Conservation (phyloP, 1,284 basidiomycete genomes). For the Vanrija sp. region DNA sequence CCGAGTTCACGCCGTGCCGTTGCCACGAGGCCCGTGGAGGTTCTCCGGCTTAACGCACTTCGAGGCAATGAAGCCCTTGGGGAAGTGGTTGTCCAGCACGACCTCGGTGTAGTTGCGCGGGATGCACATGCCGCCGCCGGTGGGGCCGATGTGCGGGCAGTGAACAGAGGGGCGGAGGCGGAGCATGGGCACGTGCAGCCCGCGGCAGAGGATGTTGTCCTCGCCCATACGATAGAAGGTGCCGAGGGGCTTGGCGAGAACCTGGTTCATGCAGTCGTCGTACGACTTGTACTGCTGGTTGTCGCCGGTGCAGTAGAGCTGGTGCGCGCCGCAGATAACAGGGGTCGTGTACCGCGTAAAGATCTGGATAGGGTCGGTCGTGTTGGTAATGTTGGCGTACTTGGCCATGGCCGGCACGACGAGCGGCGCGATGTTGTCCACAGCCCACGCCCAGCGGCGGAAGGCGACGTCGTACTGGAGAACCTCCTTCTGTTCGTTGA, state of each 20-base stretch:
- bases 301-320: conserved; percentile 19
- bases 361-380: conserved; percentile 12
- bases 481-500: conserved; percentile 8
- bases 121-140: conserved; percentile 30
- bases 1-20: too few relatives aligned
- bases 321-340: conserved; percentile 16
- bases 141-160: conserved; percentile 26
- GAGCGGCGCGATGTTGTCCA: conserved; percentile 17
- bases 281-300: conserved; percentile 23
- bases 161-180: conserved; percentile 18
- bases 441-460: conserved; percentile 29
- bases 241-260: conserved; percentile 15
- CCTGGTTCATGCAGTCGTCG: conserved; percentile 17
- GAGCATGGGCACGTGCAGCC: conserved; percentile 26
- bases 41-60: too few relatives aligned
- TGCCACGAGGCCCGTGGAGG: too few relatives aligned
- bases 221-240: conserved; percentile 24
- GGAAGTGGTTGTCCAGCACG: conserved; percentile 24
- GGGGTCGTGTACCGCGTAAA: conserved; percentile 21
- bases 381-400: conserved; percentile 3
- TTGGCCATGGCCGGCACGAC: conserved; percentile 27
- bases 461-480: conserved; percentile 23
- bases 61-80: conserved; percentile 20
- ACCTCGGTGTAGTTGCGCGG: conserved; percentile 19
- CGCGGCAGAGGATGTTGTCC: conserved; percentile 31